These are phyloP conservation scores for Paraconiothyrium brasiliense DNA, from an alignment of 2,329 filamentous ascomycete genomes.

Conservation along the genomic window DNA sequence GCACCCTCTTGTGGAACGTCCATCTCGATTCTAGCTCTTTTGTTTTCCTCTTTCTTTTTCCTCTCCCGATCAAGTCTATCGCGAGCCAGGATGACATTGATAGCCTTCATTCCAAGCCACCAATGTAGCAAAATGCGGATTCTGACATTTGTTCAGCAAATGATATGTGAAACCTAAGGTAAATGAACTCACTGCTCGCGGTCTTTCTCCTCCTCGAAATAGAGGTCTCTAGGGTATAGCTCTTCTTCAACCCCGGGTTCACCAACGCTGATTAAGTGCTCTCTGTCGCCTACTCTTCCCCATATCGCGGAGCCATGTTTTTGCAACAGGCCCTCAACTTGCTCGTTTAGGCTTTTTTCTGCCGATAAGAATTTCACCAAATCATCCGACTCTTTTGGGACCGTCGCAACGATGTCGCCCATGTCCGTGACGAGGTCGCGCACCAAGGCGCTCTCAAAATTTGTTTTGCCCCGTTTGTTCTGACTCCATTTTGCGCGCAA, in stretches of 20 bases:
- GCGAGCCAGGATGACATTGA: conserved; percentile 48
- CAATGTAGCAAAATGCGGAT: conserved; percentile 47
- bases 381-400: conserved; percentile 47
- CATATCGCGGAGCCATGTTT: conserved; percentile 47
- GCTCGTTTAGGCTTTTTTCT: conserved; percentile 39
- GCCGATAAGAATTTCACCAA: conserved; percentile 39
- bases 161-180: neutral
- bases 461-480: conserved; percentile 50
- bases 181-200: conserved; percentile 35
- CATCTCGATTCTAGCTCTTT: conserved; percentile 39
- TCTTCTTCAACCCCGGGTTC: conserved; percentile 44
- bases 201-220: conserved; percentile 45
- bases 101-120: conserved; percentile 50
- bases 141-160: conserved; percentile 30
- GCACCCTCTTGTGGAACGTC: conserved; percentile 30
- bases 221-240: conserved; percentile 43
- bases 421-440: conserved; percentile 47
- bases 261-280: conserved; percentile 45
- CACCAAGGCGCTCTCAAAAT: conserved; percentile 47
- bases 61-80: conserved; percentile 46
- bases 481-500: conserved; percentile 48
- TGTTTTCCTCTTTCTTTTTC: conserved; percentile 46
- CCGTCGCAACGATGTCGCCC: conserved; percentile 41
- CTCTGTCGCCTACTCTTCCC: conserved; percentile 41
- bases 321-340: conserved; percentile 41